Conservation (phyloP, 441 rosid species). For the Populus hybrid region DNA sequence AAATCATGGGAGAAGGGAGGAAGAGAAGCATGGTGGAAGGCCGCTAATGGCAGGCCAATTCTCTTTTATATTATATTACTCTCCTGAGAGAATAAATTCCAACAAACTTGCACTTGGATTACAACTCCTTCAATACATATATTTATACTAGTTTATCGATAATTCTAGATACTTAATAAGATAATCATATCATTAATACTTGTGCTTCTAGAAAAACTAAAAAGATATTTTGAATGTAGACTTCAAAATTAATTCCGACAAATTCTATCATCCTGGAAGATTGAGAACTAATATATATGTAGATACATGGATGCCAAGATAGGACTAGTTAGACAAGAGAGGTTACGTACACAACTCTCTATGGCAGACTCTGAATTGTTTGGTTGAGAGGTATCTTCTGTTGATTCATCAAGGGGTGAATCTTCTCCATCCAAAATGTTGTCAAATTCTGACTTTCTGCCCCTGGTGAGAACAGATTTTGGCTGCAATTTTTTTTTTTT, state of each 20-base stretch:
- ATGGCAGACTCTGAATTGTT: constrained; percentile 36
- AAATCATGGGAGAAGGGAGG: not conserved
- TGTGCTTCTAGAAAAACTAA: not conserved
- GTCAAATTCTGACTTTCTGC: constrained; percentile 62
- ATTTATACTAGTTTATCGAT: not conserved
- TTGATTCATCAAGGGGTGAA: constrained; percentile 31
- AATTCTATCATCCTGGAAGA: not conserved
- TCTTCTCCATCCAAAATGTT: constrained; percentile 54
- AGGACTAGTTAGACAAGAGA: no score
- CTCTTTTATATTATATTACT: no score
- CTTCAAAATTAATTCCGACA: not conserved
- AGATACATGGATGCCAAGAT: not conserved
- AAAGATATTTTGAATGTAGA: not conserved
- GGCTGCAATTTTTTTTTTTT: constrained; percentile 48
- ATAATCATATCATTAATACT: no score
- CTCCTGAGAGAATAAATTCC: no score
- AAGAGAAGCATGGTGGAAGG: no score
- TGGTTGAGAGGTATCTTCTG: constrained; percentile 46
- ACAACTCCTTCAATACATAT: not conserved
- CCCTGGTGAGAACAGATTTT: constrained; percentile 77
- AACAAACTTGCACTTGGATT: not conserved
- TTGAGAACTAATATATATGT: no score
- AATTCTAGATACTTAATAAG: not conserved
- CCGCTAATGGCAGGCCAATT: no score
- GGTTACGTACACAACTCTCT: constrained; percentile 18